Evolutionary conservation across 345 rosid genomes (phyloP).

Genomic region (Mercurialis annua): DNA sequence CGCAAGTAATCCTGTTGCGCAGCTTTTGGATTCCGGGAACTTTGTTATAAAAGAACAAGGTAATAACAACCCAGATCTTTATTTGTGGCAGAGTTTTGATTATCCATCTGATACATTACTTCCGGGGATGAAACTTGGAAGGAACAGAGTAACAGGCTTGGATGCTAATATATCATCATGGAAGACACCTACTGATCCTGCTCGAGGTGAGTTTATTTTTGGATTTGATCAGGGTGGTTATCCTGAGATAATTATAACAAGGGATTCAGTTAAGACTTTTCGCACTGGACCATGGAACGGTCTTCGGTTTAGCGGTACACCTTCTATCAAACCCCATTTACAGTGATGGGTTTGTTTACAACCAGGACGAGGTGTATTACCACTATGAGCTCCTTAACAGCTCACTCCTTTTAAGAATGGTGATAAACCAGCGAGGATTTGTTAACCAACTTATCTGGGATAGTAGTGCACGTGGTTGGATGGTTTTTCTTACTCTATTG

Average conservation of each 20-base stretch:
- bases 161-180: conserved; percentile 5
- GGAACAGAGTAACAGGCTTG: conserved; percentile 1
- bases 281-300: conserved; percentile 14
- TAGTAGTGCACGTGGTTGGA: neutral
- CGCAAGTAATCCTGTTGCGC: neutral
- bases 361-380: conserved; percentile 5
- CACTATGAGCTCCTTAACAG: neutral
- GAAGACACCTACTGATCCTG: conserved; percentile 7
- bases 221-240: conserved; percentile 1
- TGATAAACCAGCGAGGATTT: neutral
- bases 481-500: neutral
- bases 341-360: conserved; percentile 5
- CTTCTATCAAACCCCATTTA: neutral
- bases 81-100: conserved; percentile 9
- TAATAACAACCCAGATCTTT: neutral
- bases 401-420: neutral
- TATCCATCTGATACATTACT: conserved; percentile 3
- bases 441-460: neutral
- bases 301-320: neutral
- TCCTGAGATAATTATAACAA: neutral
- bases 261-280: neutral
- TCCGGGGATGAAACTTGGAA: conserved; percentile 9
- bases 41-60: neutral
- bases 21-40: conserved; percentile 18
- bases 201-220: conserved; percentile 3